A percentile compares a stretch with the other conserved stretches of the same genome.
Evolutionary conservation across 225 moss, liverwort and hornwort species (phyloP).

Genomic region (Bryum argenteum): DNA sequence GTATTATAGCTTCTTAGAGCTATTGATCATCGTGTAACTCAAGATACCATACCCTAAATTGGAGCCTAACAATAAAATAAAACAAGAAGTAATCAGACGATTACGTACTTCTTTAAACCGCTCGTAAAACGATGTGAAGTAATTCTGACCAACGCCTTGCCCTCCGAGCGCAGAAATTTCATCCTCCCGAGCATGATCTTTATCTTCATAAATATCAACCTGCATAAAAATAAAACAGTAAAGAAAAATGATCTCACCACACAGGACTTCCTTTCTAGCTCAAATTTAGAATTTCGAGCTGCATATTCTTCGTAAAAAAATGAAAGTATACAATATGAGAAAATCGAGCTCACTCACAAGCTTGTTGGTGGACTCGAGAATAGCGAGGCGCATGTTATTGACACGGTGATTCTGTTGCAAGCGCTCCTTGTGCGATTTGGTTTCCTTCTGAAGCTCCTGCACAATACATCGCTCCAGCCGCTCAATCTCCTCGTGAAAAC

Average conservation of each 20-base stretch:
- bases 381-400: slow-evolving; percentile 88
- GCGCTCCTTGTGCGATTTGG: slow-evolving; percentile 86
- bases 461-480: slow-evolving; percentile 81
- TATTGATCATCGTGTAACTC: no score
- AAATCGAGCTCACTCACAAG: slow-evolving; percentile 56
- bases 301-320: no score
- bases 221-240: slow-evolving; percentile 19
- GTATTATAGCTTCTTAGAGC: no score
- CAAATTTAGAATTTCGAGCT: not conserved
- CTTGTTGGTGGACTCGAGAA: slow-evolving; percentile 69
- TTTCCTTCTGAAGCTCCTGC: slow-evolving; percentile 90
- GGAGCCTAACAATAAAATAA: not conserved
- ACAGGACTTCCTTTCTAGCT: slow-evolving; percentile 10
- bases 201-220: slow-evolving; percentile 81
- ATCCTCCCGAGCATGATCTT: slow-evolving; percentile 78
- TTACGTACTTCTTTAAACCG: slow-evolving; percentile 74
- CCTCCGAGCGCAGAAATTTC: slow-evolving; percentile 77
- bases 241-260: slow-evolving; percentile 5
- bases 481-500: slow-evolving; percentile 88
- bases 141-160: slow-evolving; percentile 74
- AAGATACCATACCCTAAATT: no score
- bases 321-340: not conserved
- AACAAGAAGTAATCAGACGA: not conserved
- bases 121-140: slow-evolving; percentile 89
- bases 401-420: slow-evolving; percentile 95